Evolutionary conservation across 2,329 filamentous ascomycete genomes (phyloP).

Genomic region (Berkeleyomyces rouxiae): DNA sequence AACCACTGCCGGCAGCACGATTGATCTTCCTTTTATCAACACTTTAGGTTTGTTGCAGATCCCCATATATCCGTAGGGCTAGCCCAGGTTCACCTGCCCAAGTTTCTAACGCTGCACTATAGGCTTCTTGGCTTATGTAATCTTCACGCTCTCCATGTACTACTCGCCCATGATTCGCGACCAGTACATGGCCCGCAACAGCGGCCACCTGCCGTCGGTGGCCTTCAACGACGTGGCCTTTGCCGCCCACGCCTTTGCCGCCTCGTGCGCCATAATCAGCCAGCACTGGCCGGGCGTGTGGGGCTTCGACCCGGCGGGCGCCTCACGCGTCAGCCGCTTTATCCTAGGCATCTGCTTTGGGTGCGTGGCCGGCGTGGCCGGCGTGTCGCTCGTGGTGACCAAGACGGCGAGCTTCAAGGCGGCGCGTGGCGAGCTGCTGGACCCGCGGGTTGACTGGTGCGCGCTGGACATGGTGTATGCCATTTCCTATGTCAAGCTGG

Average conservation of each 20-base stretch:
- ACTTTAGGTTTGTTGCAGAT: slow-evolving; percentile 29
- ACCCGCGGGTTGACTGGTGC: slow-evolving; percentile 34
- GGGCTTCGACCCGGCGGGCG: slow-evolving; percentile 50
- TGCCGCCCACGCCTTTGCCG: slow-evolving; percentile 59
- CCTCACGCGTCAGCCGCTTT: slow-evolving; percentile 38
- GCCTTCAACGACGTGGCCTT: slow-evolving; percentile 83
- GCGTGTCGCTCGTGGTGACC: slow-evolving; percentile 31
- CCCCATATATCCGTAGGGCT: not conserved
- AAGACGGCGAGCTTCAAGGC: slow-evolving; percentile 19
- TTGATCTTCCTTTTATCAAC: slow-evolving; percentile 76
- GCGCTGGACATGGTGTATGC: slow-evolving; percentile 49
- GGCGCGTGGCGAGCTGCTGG: slow-evolving; percentile 14
- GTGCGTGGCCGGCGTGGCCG: slow-evolving; percentile 42
- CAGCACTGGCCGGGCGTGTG: slow-evolving; percentile 66
- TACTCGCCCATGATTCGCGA: slow-evolving; percentile 60
- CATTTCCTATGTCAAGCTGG: slow-evolving; percentile 74
- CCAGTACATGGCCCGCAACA: slow-evolving; percentile 71
- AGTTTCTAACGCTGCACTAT: slow-evolving; percentile 2
- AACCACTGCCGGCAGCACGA: slow-evolving; percentile 66
- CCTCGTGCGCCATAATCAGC: slow-evolving; percentile 56
- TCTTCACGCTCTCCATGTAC: slow-evolving; percentile 60
- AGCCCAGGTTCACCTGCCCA: not conserved
- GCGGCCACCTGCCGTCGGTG: slow-evolving; percentile 63
- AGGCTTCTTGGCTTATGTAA: slow-evolving; percentile 60
- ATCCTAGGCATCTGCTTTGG: slow-evolving; percentile 56